Evolutionary conservation across 441 rosid genomes (phyloP), one percentile per base, ranked within the genome.

Genomic region (Mallotus repandus): DNA sequence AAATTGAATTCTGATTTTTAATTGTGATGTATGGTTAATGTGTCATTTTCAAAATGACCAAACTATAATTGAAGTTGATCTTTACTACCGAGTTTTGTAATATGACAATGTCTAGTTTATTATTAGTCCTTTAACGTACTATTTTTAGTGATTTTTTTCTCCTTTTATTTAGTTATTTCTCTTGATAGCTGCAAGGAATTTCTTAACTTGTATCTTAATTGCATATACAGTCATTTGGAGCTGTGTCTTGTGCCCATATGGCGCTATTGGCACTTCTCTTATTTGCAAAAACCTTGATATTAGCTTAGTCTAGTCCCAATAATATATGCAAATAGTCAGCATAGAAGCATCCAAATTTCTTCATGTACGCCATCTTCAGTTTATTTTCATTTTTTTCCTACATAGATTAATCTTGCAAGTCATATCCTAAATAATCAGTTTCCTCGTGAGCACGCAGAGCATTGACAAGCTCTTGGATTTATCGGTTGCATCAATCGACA

Each of bases 401-500:
- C 2, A 48, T 48, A 48, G 45, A 18, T 35, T 41, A 38, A 35
- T 55, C 10, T 45, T 45, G 48, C 7, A 45, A 9, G 29, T 54
- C 4, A 12, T 62, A 19, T 52, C 19, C 54, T 19, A 59, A 6
- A 25, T 52, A 32, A 29, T 41, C 22, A n/a, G n/a, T 58, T 64
- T 62, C 46, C 69, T 60, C 18, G 56, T 62, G 57, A 58, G 71
- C 61, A 69, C 72, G 84, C 83, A 86, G 92, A 81, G 88, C 75
- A 76, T 84, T 69, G 87, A 86, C 78, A 74, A 83, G 77, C 82
- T 89, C 63, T 80, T 89, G 41, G 84, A 81, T 75, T 72, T 86
- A 74, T 83, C 87, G 78, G 80, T 79, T 59, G 76, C 77, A 56
- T 59, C 79, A 60, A 45, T 79, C 64, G 84, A 75, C 78, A 84